Base-by-base conservation (phyloP, 75 land plant species). In the Picea glauca region DNA sequence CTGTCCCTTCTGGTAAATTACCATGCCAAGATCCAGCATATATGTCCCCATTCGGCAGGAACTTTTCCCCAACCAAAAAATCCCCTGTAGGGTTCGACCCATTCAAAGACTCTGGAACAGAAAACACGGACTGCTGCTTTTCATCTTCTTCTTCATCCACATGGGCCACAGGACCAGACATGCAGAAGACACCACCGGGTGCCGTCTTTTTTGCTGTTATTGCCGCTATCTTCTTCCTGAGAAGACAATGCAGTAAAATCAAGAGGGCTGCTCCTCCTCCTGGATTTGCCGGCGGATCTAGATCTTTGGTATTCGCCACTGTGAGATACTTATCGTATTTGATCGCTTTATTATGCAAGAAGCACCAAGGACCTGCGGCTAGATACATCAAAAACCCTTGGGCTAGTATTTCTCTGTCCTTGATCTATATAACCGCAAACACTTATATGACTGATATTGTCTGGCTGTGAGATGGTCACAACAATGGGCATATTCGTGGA, bases 41-140 rank as follows among this genome's bases (percentile, higher is more conserved):
- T 59, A 84, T 83, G 62, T 93, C 95, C 12, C 95, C 95, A 76
- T 89, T 93, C 56, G 85, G 80, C 23, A 93, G 80, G 58, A 88
- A 58, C 61, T 74, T 80, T 60, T 93, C 94, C 56, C 56, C 56
- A 11, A 50, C 56, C 0, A 50, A 50, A 50, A 50, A 50, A 50
- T 9, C 12, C 56, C 56, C 56, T 1, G 12, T 38, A 70, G 40
- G 74, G n/a, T 70, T 9, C 23, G 23, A 43, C n/a, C 74, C 50
- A 70, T n/a, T n/a, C 23, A n/a, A 3, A 23, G 74, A 18, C 35
- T 70, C 74, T 43, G 50, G 74, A 46, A 40, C 33, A 70, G 43
- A 20, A 46, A 40, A 40, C 26, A 70, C 20, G 74, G 35, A 70
- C n/a, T 70, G 35, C 20, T 70, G 50, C n/a, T 43, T n/a, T 20